Base-by-base conservation (phyloP, 2,329 filamentous ascomycete species). In the Colletotrichum cuscutae region DNA sequence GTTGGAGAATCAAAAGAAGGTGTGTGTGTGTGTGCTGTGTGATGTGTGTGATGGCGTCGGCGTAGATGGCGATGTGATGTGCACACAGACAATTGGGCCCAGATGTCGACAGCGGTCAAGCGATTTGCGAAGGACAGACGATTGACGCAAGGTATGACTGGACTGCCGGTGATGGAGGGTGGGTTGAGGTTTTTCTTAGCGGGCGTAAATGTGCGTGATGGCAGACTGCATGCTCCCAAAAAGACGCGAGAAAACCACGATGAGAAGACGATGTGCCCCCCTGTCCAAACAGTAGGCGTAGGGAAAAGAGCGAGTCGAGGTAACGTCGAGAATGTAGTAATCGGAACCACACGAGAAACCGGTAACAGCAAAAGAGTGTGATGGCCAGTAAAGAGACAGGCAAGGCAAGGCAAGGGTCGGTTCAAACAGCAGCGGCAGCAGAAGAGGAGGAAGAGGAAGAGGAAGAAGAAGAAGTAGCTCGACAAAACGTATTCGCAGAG, bases 71-170 rank as follows among this genome's bases (percentile, higher is more conserved):
- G 42, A 52, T 64, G 19, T 9, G 42, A 49, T 49, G 42, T 49
- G 52, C 64, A 66, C 58, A 72, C 65, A 26, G 65, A 72, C 69
- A 12, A 54, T 54, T 5, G 63, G 35, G 46, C 58, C 30, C 66
- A 61, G 68, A 67, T 56, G 56, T 61, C 49, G 63, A 61, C 35
- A 49, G 56, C 63, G 57, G 68, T 53, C 61, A 65, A 56, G 56
- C 68, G 57, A 68, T 37, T 24, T 49, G 22, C 19, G 13, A 28
- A 24, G 32, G 13, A 60, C 32, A 35, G 32, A 12, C 8, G 19
- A 49, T 22, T n/a, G 42, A 49, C 42, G 19, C 42, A 49, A 49
- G 42, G 42, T 49, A 49, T 49, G 42, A 49, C 42, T 49, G 42
- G 42, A 49, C 19, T 49, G 42, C 19, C 42, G 30, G 26, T 19